phyloP scores from a whole-genome alignment of 2,329 filamentous ascomycete species.

The Epicoccum sorghinum region DNA sequence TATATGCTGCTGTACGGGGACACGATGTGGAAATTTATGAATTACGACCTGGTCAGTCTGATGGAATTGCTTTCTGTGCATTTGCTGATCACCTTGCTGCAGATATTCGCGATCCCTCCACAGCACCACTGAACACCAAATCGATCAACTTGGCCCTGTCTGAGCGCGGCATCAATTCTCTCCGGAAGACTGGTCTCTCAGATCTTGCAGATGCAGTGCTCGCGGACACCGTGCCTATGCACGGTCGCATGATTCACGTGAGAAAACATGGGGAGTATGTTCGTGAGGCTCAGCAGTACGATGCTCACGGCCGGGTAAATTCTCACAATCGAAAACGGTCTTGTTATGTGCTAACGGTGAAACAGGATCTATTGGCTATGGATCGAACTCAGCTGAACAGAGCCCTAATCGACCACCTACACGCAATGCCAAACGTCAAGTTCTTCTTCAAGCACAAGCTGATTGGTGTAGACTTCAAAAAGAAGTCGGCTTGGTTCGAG shows the following conservation, averaged over 20 bases:
- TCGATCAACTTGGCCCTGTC: constrained; percentile 98
- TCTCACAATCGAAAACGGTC: not conserved
- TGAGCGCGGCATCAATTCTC: constrained; percentile 88
- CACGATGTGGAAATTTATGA: constrained; percentile 95
- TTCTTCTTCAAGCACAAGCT: constrained; percentile 94
- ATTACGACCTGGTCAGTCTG: constrained; percentile 76
- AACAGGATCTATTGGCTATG: constrained; percentile 79
- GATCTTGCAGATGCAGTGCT: constrained; percentile 77
- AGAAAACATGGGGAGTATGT: constrained; percentile 69
- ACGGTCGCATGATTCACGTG: constrained; percentile 95
- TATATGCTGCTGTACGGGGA: constrained; percentile 89
- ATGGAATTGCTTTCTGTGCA: not conserved
- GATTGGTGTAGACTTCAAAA: constrained; percentile 82
- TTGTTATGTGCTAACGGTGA: constrained; percentile 16
- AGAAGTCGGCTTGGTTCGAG: constrained; percentile 88
- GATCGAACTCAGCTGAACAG: constrained; percentile 86
- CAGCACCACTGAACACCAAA: constrained; percentile 88
- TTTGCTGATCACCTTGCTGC: not conserved
- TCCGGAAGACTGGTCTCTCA: constrained; percentile 71
- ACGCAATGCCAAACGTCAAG: constrained; percentile 84
- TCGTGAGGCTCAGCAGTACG: constrained; percentile 85
- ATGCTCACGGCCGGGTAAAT: constrained; percentile 80
- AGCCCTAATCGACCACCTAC: constrained; percentile 80
- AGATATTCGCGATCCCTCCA: constrained; percentile 88
- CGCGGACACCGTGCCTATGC: constrained; percentile 84